Evolutionary conservation across 2,329 filamentous ascomycete genomes (phyloP), one percentile per base, ranked within the genome.

Genomic region (Colletotrichum sansevieriae): DNA sequence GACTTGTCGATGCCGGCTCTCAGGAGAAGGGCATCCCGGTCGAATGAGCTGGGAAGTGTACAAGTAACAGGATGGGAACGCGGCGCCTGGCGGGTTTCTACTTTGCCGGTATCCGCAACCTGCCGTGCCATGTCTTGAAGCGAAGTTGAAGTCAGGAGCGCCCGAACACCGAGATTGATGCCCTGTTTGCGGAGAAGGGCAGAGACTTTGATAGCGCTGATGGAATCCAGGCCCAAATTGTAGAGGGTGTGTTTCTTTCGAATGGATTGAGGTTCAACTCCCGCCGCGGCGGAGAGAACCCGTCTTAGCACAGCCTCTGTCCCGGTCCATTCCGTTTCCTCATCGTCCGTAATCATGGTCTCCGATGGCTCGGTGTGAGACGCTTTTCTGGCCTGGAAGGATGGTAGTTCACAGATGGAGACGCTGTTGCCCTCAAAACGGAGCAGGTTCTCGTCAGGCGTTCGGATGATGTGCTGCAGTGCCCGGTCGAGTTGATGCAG

Each of bases 151-250:
- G 83, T 87, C 3, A 97, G 80, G 74, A 97, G 88, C 44, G 93
- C 88, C 47, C 91, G 90, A 3, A 95, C 91, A 39, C 85, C 85
- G 1, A 97, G 77, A 12, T 81, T 78, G 8, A 97, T 78, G 0
- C 84, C 87, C 47, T 84, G 79, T 72, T 87, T 91, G 47, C 88
- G 89, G 4, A 98, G 81, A 8, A 94, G 82, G 0, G 91, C 87
- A 9, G 90, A 89, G 3, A 94, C 89, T 74, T 96, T 97, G 81
- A 98, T 96, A 1, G 94, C 91, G 71, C 91, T 95, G 77, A 98
- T 97, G 0, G 95, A 98, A 76, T 98, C 95, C 1, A 98, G 87
- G 0, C 95, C 95, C 2, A 98, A 84, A 71, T 96, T 90, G 77
- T 96, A 97, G 12, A 97, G 87, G 0, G 87, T 93, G 58, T 90